Percentiles rank a stretch among this genome's conserved stretches.
Evolutionary conservation across 352 stramenopile genomes (phyloP).

Genomic region (Hyaloperonospora arabidopsidis): DNA sequence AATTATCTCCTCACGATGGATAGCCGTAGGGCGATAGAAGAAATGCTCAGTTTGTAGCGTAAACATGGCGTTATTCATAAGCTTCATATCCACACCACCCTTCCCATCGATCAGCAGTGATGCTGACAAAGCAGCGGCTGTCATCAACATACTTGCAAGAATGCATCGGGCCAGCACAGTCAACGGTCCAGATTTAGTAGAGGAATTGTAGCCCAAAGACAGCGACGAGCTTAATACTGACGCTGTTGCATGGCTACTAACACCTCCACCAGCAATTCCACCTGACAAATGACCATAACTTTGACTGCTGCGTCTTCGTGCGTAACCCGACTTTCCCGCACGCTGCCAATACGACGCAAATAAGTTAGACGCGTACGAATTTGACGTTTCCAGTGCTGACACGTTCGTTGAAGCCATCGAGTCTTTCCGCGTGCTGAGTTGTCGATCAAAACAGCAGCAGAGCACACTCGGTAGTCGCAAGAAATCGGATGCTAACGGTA

Average conservation of each 20-base stretch:
- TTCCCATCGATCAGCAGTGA: conserved; percentile 42
- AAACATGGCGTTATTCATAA: conserved; percentile 70
- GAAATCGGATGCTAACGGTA: conserved; percentile 49
- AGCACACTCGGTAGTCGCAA: conserved; percentile 31
- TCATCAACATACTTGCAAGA: conserved; percentile 25
- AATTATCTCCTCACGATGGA: conserved; percentile 50
- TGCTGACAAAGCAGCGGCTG: conserved; percentile 29
- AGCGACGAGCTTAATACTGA: conserved; percentile 19
- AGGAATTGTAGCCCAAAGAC: conserved; percentile 19
- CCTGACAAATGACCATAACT: conserved; percentile 16
- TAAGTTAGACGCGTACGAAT: conserved; percentile 31
- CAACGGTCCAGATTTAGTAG: conserved; percentile 26
- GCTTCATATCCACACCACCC: conserved; percentile 53
- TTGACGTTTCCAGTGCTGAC: conserved; percentile 4
- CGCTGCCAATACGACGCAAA: conserved; percentile 39
- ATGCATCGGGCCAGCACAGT: conserved; percentile 28
- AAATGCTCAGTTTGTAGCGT: conserved; percentile 49
- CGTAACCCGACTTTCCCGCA: conserved; percentile 14
- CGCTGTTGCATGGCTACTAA: conserved; percentile 20
- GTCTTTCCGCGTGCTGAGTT: conserved; percentile 35
- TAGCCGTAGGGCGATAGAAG: conserved; percentile 32
- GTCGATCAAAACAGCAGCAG: conserved; percentile 29
- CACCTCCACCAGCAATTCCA: conserved; percentile 17
- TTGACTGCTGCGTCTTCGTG: conserved; percentile 22
- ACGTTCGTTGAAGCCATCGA: conserved; percentile 33